Base-by-base conservation (phyloP, 768 basidiomycete species). In the Agrocybe pediades region DNA sequence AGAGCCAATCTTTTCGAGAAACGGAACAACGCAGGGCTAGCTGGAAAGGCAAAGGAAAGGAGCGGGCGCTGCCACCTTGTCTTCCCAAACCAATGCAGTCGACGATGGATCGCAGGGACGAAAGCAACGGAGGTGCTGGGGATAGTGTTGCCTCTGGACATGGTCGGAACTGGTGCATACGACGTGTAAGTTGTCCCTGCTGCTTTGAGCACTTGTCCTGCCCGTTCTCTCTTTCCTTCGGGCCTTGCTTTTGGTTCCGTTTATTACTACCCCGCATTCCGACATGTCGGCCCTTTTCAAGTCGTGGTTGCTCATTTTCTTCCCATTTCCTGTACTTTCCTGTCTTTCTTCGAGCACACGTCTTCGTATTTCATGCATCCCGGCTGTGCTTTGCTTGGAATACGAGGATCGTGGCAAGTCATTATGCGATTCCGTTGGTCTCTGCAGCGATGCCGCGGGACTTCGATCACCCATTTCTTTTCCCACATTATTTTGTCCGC, bases 121-220 rank as follows among this genome's bases (percentile, higher is more conserved):
- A 76, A 49, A 83, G 83, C 17, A 30, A 60, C 45, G 84, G 83
- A 0, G 82, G 77, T 16, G 47, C 65, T 2, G 77, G 89, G 89
- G 4, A 70, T 86, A 23, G 77, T 90, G 11, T 60, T 91, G 17
- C 78, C 76, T 19, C 63, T 90, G 56, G 68, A 83, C 49, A 69
- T 85, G 66, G 72, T 83, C n/a, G 78, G 77, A 1, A 76, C 71
- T 33, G 79, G 79, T 15, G 67, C 77, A 6, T 84, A 75, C 59
- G 79, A 86, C 59, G 76, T 83, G 88, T 36, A 36, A 36, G n/a
- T n/a, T n/a, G n/a, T n/a, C n/a, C n/a, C n/a, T n/a, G n/a, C n/a
- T n/a, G n/a, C n/a, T n/a, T n/a, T n/a, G n/a, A n/a, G n/a, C n/a
- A n/a, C n/a, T n/a, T n/a, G n/a, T n/a, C n/a, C n/a, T n/a, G n/a